Conservation (phyloP, 2,329 filamentous ascomycete genomes). For the Talaromyces sp. region DNA sequence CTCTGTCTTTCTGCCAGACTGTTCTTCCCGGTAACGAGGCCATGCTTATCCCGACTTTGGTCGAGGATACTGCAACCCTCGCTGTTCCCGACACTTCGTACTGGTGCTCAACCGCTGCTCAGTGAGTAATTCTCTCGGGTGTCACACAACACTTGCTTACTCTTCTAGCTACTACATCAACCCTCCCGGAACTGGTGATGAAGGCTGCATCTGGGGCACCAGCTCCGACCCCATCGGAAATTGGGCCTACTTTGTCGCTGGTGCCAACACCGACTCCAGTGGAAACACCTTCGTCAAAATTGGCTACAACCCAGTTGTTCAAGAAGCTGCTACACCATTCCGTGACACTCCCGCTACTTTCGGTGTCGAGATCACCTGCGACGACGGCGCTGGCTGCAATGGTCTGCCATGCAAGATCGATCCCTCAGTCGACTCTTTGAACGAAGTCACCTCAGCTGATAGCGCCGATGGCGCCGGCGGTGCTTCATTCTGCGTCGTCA, state of each 20-base stretch:
- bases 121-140: constrained; percentile 51
- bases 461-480: constrained; percentile 62
- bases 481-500: constrained; percentile 71
- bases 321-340: constrained; percentile 51
- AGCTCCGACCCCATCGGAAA: constrained; percentile 63
- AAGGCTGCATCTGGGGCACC: constrained; percentile 69
- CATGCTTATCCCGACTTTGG: constrained; percentile 53
- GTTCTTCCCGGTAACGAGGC: constrained; percentile 17
- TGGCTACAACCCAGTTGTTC: constrained; percentile 73
- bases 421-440: constrained; percentile 53
- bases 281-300: constrained; percentile 72
- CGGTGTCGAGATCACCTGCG: constrained; percentile 67
- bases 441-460: constrained; percentile 55
- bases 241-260: constrained; percentile 73
- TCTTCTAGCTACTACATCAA: constrained; percentile 71
- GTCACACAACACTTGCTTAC: neutral
- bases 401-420: constrained; percentile 72
- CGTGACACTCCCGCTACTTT: constrained; percentile 58
- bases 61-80: constrained; percentile 55
- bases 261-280: constrained; percentile 63
- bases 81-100: constrained; percentile 68
- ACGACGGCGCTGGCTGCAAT: constrained; percentile 59
- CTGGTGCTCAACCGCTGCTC: constrained; percentile 69
- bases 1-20: constrained; percentile 18
- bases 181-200: constrained; percentile 59